phyloP scores from a whole-genome alignment of 1,139 yeast species.

The Saccharomyces hybrid region DNA sequence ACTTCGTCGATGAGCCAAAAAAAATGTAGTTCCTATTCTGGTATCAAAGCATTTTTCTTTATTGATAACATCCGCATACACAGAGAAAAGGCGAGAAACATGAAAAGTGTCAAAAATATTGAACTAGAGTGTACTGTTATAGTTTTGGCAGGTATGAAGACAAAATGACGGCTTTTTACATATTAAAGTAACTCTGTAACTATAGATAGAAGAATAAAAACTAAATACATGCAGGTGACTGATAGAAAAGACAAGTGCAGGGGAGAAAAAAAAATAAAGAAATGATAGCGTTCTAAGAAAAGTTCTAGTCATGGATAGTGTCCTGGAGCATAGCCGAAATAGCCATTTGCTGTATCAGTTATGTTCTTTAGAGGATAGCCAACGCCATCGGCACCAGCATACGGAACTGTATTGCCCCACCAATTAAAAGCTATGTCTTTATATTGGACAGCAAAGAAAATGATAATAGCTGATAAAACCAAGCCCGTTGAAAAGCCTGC shows the following conservation, averaged over 20 bases:
- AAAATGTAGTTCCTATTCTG: not conserved
- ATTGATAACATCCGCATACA: not conserved
- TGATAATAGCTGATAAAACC: constrained; percentile 48
- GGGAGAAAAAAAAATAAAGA: not conserved
- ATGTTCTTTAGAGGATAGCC: constrained; percentile 22
- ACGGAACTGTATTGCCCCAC: constrained; percentile 54
- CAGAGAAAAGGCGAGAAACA: not conserved
- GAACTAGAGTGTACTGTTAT: not conserved
- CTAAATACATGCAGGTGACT: not conserved
- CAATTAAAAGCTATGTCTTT: constrained; percentile 38
- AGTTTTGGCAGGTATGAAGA: not conserved
- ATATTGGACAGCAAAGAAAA: constrained; percentile 48
- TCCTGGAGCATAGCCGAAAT: constrained; percentile 41
- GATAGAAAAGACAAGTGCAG: not conserved
- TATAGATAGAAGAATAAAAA: not conserved
- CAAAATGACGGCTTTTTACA: not conserved
- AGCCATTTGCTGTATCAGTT: constrained; percentile 36
- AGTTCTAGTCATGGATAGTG: constrained; percentile 30
- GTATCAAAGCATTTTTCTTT: not conserved
- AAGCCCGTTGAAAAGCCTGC: constrained; percentile 54
- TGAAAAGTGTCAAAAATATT: not conserved
- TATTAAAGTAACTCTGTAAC: not conserved
- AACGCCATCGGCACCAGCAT: constrained; percentile 38
- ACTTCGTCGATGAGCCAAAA: not conserved
- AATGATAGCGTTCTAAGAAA: not conserved